A percentile compares a stretch with the other conserved stretches of the same genome.
Conservation (phyloP, 441 rosid species). For the Erodium trifolium region DNA sequence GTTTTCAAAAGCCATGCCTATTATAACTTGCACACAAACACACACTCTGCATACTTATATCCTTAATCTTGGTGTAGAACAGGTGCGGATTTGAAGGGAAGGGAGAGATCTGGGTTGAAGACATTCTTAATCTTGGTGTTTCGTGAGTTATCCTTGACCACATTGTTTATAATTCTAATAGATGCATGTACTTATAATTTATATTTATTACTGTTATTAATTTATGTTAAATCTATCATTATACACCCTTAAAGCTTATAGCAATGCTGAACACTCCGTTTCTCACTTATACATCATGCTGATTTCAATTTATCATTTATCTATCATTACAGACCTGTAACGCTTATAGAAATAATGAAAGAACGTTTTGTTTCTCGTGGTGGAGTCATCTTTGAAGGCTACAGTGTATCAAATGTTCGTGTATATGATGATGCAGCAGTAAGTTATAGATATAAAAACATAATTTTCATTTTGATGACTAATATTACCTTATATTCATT, state of each 20-base stretch:
- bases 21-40: too few species aligned
- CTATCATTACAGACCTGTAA: slow-evolving; percentile 58
- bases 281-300: not conserved
- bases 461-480: not conserved
- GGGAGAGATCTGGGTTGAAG: slow-evolving; percentile 89
- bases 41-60: too few species aligned
- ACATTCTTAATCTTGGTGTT: slow-evolving; percentile 90
- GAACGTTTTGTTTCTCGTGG: slow-evolving; percentile 65
- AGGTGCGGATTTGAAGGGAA: slow-evolving; percentile 86
- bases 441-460: not conserved
- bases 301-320: slow-evolving; percentile 4
- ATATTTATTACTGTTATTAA: too few species aligned
- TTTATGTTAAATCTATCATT: too few species aligned
- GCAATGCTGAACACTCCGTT: not conserved
- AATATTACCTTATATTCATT: not conserved
- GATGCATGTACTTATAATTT: not conserved
- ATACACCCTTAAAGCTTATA: not conserved
- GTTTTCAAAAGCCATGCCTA: too few species aligned
- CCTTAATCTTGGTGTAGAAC: slow-evolving; percentile 40
- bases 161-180: not conserved
- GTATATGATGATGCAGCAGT: slow-evolving; percentile 60
- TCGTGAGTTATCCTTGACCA: slow-evolving; percentile 49
- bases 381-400: slow-evolving; percentile 76
- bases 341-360: slow-evolving; percentile 75
- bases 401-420: slow-evolving; percentile 51